Base-by-base conservation (phyloP, 441 rosid species). In the Brassica hybrid region DNA sequence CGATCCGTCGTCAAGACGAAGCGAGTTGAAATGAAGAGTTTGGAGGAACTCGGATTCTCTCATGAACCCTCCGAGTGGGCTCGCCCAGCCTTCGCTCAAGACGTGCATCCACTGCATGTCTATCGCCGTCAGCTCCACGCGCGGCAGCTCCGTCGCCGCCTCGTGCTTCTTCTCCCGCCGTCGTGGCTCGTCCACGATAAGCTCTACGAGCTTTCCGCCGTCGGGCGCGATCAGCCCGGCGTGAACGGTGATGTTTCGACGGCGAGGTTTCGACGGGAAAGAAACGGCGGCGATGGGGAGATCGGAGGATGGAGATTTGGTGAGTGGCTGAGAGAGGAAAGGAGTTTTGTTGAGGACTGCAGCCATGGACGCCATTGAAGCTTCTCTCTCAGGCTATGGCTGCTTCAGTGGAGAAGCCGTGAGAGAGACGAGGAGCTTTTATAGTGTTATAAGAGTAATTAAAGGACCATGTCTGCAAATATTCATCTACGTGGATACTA, bases 21-120 rank as follows among this genome's bases (percentile, higher is more conserved):
- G 90, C 78, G 92, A 86, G 87, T 91, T 91, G 79, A 93, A 94
- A 89, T 93, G 98, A 91, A 94, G 97, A 76, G 97, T 91, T 93
- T 94, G 99, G 94, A 94, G 98, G 97, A 93, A 93, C 99, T 94
- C 94, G 89, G 96, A 84, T 84, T 93, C 91, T 81, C 89, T 89
- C 99, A 94, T 94, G 93, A 93, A 93, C 16, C 99, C 97, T 2
- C 83, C 77, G 58, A 93, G 90, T 1, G 99, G 99, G 60, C 99
- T 94, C 48, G 98, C 97, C 99, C 99, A 94, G 13, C 98, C 99
- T 84, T 94, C 98, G 86, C 97, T 88, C 79, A 94, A 77, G 16
- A 94, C 99, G 83, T 94, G 97, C 77, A 91, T 90, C 99, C 99
- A 93, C 76, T 94, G 89, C 36, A 83, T 16, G 75, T 94, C 99